Percentiles rank a stretch among this genome's conserved stretches.
These are phyloP conservation scores for Phytophthora podocarpi DNA, from an alignment of 352 stramenopile species.

Conservation along the genomic window DNA sequence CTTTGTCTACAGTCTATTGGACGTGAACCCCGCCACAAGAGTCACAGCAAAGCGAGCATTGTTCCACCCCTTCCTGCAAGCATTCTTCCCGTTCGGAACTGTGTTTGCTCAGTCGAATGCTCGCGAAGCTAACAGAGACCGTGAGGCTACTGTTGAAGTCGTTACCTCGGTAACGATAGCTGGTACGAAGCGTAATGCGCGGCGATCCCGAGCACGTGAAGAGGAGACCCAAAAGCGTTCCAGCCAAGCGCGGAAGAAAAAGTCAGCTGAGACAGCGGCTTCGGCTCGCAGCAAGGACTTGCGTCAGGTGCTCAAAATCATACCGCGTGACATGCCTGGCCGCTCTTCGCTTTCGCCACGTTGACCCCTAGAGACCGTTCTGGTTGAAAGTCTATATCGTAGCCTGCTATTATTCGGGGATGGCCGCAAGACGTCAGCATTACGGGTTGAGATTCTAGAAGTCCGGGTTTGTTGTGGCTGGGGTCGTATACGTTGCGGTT, in stretches of 20 bases:
- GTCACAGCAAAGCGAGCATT: slow-evolving; percentile 57
- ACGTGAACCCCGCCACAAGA: slow-evolving; percentile 50
- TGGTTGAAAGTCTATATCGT: slow-evolving; percentile 7
- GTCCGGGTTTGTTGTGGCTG: slow-evolving; percentile 8
- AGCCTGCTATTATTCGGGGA: background rate
- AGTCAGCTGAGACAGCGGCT: slow-evolving; percentile 12
- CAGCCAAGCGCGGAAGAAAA: slow-evolving; percentile 22
- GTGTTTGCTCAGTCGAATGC: slow-evolving; percentile 42
- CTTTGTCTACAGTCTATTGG: slow-evolving; percentile 60
- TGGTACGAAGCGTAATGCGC: slow-evolving; percentile 24
- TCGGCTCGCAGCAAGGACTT: slow-evolving; percentile 36
- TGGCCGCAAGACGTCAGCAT: background rate
- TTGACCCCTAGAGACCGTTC: slow-evolving; percentile 2
- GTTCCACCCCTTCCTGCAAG: slow-evolving; percentile 73
- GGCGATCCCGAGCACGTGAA: slow-evolving; percentile 5
- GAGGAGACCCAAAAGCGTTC: slow-evolving; percentile 2
- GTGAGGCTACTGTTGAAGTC: background rate
- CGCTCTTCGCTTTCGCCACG: slow-evolving; percentile 26
- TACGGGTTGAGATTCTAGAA: background rate
- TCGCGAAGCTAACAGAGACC: slow-evolving; percentile 2
- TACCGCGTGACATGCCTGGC: slow-evolving; percentile 18
- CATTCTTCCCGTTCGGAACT: slow-evolving; percentile 68
- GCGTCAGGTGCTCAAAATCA: slow-evolving; percentile 38
- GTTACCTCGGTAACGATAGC: slow-evolving; percentile 1
- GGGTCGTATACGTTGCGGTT: slow-evolving; percentile 15